Conservation (phyloP, 768 basidiomycete species). For the Macrolepiota albuminosa region DNA sequence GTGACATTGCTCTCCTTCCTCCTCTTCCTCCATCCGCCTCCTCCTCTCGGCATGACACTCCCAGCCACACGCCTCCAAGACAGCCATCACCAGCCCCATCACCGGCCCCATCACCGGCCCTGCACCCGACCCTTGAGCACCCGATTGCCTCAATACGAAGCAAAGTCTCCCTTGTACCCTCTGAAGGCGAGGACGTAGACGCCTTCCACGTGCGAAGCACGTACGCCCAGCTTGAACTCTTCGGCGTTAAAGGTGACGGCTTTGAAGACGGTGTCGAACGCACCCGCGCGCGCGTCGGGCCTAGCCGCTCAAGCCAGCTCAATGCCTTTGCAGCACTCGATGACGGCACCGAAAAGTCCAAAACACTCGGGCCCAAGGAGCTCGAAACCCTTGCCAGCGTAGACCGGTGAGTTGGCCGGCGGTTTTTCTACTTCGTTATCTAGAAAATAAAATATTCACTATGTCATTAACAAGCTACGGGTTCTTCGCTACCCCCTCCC, state of each 20-base stretch:
- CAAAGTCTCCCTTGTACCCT: constrained; percentile 60
- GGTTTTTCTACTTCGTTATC: background rate
- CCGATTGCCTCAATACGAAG: constrained; percentile 35
- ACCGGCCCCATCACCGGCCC: constrained; percentile 14
- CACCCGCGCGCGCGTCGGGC: constrained; percentile 69
- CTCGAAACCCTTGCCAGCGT: constrained; percentile 65
- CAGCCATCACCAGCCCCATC: constrained; percentile 20
- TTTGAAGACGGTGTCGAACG: constrained; percentile 93
- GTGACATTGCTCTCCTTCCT: constrained; percentile 25
- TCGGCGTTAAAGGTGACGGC: constrained; percentile 93
- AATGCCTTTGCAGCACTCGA: constrained; percentile 52
- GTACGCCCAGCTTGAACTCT: constrained; percentile 84
- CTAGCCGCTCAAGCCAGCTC: constrained; percentile 53
- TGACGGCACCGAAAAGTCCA: constrained; percentile 55
- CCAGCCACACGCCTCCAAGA: constrained; percentile 20
- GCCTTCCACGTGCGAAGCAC: constrained; percentile 80
- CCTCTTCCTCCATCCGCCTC: constrained; percentile 25
- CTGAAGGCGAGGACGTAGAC: constrained; percentile 78
- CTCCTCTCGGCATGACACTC: constrained; percentile 26
- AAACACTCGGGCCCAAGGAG: constrained; percentile 71
- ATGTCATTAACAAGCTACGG: constrained; percentile 63
- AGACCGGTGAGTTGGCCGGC: constrained; percentile 66
- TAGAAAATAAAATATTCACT: constrained; percentile 8
- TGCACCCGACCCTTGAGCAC: constrained; percentile 25
- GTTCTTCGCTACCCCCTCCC: constrained; percentile 76